A percentile compares a stretch with the other conserved stretches of the same genome.
Evolutionary conservation across 78 protist species (phyloP).

Genomic region (Speleostelium caveatum): DNA sequence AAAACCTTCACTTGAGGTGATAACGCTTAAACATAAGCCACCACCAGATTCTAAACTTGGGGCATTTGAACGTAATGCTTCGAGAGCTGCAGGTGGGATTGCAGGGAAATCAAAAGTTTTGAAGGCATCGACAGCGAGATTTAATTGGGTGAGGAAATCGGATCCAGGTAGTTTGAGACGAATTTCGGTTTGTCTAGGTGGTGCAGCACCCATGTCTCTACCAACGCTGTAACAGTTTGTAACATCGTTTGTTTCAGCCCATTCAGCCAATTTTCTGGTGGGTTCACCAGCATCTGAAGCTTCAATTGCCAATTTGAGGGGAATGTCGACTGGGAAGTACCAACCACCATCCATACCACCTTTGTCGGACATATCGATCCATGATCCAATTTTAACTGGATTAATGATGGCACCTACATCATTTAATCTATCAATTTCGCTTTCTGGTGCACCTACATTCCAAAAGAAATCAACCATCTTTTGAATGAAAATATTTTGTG

Average conservation of each 20-base stretch:
- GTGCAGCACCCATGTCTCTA: slow-evolving; percentile 88
- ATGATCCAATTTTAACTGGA: slow-evolving; percentile 86
- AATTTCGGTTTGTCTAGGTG: slow-evolving; percentile 87
- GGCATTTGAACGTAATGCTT: slow-evolving; percentile 26
- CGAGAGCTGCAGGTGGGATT: slow-evolving; percentile 70
- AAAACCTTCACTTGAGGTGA: slow-evolving; percentile 84
- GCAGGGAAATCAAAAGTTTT: slow-evolving; percentile 80
- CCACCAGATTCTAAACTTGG: slow-evolving; percentile 9
- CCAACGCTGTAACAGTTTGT: slow-evolving; percentile 75
- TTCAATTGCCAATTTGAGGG: slow-evolving; percentile 80
- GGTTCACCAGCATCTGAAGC: slow-evolving; percentile 85
- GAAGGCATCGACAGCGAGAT: slow-evolving; percentile 83
- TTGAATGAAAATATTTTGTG: slow-evolving; percentile 85
- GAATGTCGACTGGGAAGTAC: slow-evolving; percentile 89
- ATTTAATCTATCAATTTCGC: slow-evolving; percentile 84
- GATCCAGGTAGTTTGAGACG: slow-evolving; percentile 80
- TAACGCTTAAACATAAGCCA: slow-evolving; percentile 76
- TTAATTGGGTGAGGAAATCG: slow-evolving; percentile 64
- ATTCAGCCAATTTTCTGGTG: slow-evolving; percentile 64
- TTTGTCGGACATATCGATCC: slow-evolving; percentile 86
- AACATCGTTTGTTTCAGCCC: slow-evolving; percentile 82
- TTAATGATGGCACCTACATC: slow-evolving; percentile 88
- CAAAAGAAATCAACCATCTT: slow-evolving; percentile 90
- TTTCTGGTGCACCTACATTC: slow-evolving; percentile 90
- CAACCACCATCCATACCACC: slow-evolving; percentile 92